Percentiles rank a stretch among this genome's conserved stretches.
These are phyloP conservation scores for Cichorium intybus DNA, from an alignment of 140 eudicot species.

Conservation along the genomic window DNA sequence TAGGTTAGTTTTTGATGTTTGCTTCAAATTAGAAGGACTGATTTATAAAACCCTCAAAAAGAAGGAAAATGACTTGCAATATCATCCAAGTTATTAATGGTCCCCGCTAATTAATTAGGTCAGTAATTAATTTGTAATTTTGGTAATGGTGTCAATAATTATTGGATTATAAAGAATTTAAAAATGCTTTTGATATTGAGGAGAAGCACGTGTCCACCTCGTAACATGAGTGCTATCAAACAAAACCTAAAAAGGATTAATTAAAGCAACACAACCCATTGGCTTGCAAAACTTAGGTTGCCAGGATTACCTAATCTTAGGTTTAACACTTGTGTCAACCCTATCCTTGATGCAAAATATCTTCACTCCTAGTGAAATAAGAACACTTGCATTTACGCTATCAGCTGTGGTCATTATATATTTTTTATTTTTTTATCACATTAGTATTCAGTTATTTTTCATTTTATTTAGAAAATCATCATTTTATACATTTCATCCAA, in stretches of 20 bases:
- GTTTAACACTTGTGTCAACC: constrained; percentile 21
- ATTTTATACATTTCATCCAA: too few species aligned
- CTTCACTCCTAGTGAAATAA: constrained; percentile 10
- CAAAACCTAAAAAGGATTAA: constrained; percentile 54
- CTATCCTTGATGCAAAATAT: constrained; percentile 10
- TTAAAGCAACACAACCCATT: constrained; percentile 12
- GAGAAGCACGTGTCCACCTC: constrained; percentile 57
- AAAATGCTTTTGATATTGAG: constrained; percentile 32
- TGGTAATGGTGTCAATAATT: constrained; percentile 50
- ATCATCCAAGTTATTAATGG: constrained; percentile 36
- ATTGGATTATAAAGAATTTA: constrained; percentile 28
- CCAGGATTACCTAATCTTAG: constrained; percentile 45
- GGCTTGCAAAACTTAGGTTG: constrained; percentile 35
- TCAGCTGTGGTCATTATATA: too few species aligned
- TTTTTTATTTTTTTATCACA: background rate
- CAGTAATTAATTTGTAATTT: constrained; percentile 26
- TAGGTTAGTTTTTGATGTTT: constrained; percentile 30
- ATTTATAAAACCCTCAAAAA: constrained; percentile 17
- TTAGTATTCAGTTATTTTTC: too few species aligned
- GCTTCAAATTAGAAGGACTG: constrained; percentile 19
- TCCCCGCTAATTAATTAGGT: constrained; percentile 47
- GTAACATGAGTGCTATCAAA: constrained; percentile 44
- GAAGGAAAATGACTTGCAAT: constrained; percentile 33
- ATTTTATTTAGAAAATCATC: too few species aligned
- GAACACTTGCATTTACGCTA: background rate